phyloP scores from a whole-genome alignment of 805 yeast species.

The Sugiyamaella marilandica region DNA sequence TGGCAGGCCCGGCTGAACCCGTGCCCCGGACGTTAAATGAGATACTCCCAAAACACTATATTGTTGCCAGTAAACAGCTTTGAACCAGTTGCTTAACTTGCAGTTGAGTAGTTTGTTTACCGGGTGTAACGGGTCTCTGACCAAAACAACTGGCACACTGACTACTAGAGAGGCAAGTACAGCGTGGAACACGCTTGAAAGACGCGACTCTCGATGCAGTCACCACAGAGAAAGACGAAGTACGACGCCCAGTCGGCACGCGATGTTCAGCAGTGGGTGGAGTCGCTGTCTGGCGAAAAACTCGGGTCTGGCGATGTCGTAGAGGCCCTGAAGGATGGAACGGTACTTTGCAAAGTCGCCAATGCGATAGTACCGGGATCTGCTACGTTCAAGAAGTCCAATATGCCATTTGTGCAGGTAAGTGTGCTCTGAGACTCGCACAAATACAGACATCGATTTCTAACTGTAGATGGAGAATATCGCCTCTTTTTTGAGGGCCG shows the following conservation, averaged over 20 bases:
- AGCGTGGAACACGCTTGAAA: too few species aligned
- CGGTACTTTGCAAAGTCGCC: constrained; percentile 44
- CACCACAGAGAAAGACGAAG: constrained; percentile 14
- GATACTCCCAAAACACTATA: too few species aligned
- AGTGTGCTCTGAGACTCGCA: neutral
- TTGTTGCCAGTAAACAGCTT: neutral
- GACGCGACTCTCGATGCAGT: neutral
- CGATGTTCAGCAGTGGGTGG: constrained; percentile 50
- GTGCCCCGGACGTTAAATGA: neutral
- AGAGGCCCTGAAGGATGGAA: constrained; percentile 58
- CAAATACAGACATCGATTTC: neutral
- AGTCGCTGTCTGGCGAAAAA: constrained; percentile 34
- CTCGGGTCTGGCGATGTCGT: constrained; percentile 44
- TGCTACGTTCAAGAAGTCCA: constrained; percentile 51
- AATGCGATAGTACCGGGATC: constrained; percentile 37
- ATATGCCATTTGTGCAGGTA: constrained; percentile 59
- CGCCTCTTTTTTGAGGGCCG: constrained; percentile 59
- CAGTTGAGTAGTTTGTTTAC: neutral
- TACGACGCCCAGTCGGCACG: constrained; percentile 17
- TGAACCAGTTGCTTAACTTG: too few species aligned
- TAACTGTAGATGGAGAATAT: constrained; percentile 71
- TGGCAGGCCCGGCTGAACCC: too few species aligned
- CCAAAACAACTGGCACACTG: neutral
- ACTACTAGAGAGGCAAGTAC: neutral
- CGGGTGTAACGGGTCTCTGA: neutral